Conservation (phyloP, 1,284 basidiomycete genomes). For the Gomphus sp. region DNA sequence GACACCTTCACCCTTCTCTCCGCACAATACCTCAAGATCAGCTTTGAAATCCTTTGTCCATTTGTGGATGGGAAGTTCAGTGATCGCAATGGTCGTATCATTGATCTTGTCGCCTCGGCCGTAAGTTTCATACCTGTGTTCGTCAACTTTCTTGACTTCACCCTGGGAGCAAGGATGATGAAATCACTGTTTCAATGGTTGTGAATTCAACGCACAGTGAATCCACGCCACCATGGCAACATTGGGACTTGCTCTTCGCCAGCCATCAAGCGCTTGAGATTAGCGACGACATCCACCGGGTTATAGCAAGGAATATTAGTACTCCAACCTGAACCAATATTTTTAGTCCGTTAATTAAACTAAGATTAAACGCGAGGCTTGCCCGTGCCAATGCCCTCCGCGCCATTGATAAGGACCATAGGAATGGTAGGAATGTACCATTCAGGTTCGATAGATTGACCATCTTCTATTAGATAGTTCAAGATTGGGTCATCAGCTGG, state of each 20-base stretch:
- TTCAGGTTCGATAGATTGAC: conserved; percentile 84
- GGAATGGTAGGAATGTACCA: conserved; percentile 92
- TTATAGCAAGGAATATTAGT: conserved; percentile 93
- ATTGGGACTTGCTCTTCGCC: conserved; percentile 81
- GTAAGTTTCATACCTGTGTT: conserved; percentile 82
- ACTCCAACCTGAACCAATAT: conserved; percentile 71
- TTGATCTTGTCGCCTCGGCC: conserved; percentile 75
- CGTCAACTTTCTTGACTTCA: conserved; percentile 69
- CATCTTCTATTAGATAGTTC: conserved; percentile 84
- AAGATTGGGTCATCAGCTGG: conserved; percentile 81
- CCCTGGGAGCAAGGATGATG: conserved; percentile 40
- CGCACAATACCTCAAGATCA: conserved; percentile 74
- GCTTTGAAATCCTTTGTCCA: conserved; percentile 96
- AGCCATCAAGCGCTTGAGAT: conserved; percentile 81
- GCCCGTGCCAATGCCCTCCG: conserved; percentile 98
- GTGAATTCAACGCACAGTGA: conserved; percentile 30
- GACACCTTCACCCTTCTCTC: conserved; percentile 60
- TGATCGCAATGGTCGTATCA: conserved; percentile 89
- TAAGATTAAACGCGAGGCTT: conserved; percentile 15
- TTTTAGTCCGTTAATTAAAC: background rate
- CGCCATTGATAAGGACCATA: conserved; percentile 87
- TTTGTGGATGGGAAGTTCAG: conserved; percentile 89
- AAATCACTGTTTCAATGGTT: background rate
- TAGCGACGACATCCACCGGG: conserved; percentile 83
- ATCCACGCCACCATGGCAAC: conserved; percentile 97